Base-by-base conservation (phyloP, 805 yeast species). In the Kluyveromyces starmeri region DNA sequence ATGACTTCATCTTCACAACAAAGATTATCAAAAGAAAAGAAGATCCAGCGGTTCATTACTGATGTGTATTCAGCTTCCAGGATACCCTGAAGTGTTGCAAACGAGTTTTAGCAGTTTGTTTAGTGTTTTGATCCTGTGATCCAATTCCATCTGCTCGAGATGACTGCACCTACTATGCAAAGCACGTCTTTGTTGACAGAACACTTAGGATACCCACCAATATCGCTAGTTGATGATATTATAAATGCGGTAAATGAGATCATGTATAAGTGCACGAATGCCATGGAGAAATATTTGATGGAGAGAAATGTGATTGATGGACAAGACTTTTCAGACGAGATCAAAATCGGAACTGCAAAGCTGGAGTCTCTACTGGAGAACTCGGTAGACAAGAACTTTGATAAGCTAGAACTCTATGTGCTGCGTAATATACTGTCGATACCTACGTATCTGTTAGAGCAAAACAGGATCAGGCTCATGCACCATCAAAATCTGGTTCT, bases 171-270 rank as follows among this genome's bases (percentile, higher is more conserved):
- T 3, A 58, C 56, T 16, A 41, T 61, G 43, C 48, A 50, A 17
- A 50, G 71, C 1, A 68, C 71, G 7, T 66, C 71, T 27, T 46
- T 85, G 12, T 64, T 88, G 33, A 82, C 95, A 1, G 96, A 86
- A 58, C 95, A 86, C 52, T 61, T 88, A 22, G 95, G 83, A 22
- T 83, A 72, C 48, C 82, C 92, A 6, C 95, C 96, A 0, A 70
- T 85, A 7, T 73, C 88, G 1, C 61, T 86, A 10, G 70, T 88
- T 5, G 96, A 88, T 47, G 95, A 84, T 48, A 78, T 88, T 9
- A 83, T 86, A 46, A 85, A 86, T 55, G 83, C 85, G 1, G 92
- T 84, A 16, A 86, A 86, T 50, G 85, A 77, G 34, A 73, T 84
- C 18, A 71, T 85, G 76, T 81, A 82, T 59, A 77, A 79, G 45